Conservation (phyloP, 2,329 filamentous ascomycete genomes). For the Hymenoscyphus albidus region DNA sequence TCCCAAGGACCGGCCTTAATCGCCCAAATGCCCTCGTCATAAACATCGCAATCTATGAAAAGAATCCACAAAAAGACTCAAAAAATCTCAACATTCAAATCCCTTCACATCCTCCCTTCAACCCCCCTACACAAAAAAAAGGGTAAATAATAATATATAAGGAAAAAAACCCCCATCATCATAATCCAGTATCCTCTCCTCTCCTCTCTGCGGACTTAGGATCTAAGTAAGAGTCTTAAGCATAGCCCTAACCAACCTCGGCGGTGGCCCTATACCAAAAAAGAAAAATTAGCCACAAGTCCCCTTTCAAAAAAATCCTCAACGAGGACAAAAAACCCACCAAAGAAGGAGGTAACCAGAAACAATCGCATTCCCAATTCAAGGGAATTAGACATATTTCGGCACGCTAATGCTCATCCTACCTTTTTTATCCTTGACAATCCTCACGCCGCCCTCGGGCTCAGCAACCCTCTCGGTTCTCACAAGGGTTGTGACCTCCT, state of each 20-base stretch:
- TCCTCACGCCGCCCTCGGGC: conserved; percentile 58
- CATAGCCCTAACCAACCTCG: conserved; percentile 64
- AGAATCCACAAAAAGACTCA: too few relatives aligned
- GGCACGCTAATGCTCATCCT: conserved; percentile 84
- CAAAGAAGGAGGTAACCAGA: conserved; percentile 22
- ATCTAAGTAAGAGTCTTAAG: conserved; percentile 62
- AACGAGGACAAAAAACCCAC: conserved; percentile 24
- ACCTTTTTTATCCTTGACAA: conserved; percentile 94
- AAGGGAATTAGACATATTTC: conserved; percentile 52
- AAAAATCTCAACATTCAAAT: too few relatives aligned
- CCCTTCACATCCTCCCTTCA: too few relatives aligned
- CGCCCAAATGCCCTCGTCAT: too few relatives aligned
- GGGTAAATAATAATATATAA: too few relatives aligned
- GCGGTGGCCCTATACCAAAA: conserved; percentile 53
- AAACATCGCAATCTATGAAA: too few relatives aligned
- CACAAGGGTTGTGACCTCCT: conserved; percentile 51
- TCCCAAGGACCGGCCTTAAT: too few relatives aligned
- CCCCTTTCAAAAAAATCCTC: conserved; percentile 15
- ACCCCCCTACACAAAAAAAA: too few relatives aligned
- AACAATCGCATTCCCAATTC: conserved; percentile 34
- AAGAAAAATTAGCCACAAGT: conserved; percentile 23
- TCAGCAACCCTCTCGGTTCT: conserved; percentile 50
- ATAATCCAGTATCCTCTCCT: too few relatives aligned
- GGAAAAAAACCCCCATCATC: too few relatives aligned
- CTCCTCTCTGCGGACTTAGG: too few relatives aligned